Evolutionary conservation across 768 basidiomycete genomes (phyloP).

Genomic region (Tricholoma terreum): DNA sequence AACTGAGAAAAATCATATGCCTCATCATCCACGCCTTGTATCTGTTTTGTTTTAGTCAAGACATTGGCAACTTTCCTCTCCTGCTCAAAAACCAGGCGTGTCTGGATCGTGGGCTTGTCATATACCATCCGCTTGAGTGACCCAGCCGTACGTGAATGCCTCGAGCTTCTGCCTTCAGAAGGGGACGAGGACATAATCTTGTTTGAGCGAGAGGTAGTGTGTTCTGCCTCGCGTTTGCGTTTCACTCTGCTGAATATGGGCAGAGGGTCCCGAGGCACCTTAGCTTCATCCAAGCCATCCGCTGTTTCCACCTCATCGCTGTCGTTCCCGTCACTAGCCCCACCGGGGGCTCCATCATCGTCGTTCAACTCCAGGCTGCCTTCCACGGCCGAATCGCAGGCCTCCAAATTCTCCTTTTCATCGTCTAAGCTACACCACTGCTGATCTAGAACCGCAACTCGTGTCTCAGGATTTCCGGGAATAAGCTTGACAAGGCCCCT

Average conservation of each 20-base stretch:
- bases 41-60: constrained; percentile 22
- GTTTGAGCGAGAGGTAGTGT: constrained; percentile 28
- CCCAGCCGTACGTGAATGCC: constrained; percentile 14
- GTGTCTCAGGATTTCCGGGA: constrained; percentile 33
- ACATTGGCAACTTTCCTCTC: constrained; percentile 29
- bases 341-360: constrained; percentile 34
- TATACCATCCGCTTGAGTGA: constrained; percentile 8
- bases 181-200: constrained; percentile 53
- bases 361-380: constrained; percentile 29
- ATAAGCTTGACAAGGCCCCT: constrained; percentile 57
- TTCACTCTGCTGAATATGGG: constrained; percentile 41
- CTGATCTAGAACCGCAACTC: constrained; percentile 37
- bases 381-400: constrained; percentile 24
- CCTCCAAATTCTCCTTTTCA: constrained; percentile 35
- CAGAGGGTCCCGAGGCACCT: constrained; percentile 29
- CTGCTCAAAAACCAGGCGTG: constrained; percentile 2
- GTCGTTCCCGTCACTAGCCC: constrained; percentile 33
- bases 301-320: constrained; percentile 34
- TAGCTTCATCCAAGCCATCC: constrained; percentile 39
- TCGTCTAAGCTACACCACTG: constrained; percentile 42
- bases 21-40: constrained; percentile 28
- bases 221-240: constrained; percentile 38
- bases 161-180: constrained; percentile 23
- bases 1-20: constrained; percentile 55
- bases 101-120: constrained; percentile 20